Percentiles rank a stretch among this genome's conserved stretches.
Evolutionary conservation across 306 rosid genomes (phyloP).

Genomic region (Hippophae gyantsensis): DNA sequence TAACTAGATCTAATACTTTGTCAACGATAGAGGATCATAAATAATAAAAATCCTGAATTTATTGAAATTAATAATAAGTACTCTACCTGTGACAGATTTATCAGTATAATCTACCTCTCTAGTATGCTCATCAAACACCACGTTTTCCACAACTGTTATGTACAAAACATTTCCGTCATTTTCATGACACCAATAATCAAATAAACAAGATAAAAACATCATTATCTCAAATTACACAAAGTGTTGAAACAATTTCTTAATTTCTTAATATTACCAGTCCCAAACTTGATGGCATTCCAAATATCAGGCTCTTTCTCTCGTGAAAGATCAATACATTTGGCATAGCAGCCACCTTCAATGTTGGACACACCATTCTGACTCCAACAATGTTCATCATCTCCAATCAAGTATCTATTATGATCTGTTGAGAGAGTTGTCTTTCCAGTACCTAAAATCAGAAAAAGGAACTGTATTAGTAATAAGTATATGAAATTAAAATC

Average conservation of each 20-base stretch:
- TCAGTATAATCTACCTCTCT: slow-evolving; percentile 73
- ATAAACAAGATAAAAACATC: neutral
- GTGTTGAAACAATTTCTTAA: neutral
- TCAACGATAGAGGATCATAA: neutral
- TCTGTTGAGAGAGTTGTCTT: slow-evolving; percentile 49
- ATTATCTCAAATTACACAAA: neutral
- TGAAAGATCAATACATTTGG: slow-evolving; percentile 42
- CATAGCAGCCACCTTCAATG: slow-evolving; percentile 55
- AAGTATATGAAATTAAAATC: neutral
- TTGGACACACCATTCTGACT: slow-evolving; percentile 40
- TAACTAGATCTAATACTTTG: no score
- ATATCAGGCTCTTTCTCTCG: slow-evolving; percentile 49
- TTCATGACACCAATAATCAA: neutral
- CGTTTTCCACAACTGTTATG: slow-evolving; percentile 66
- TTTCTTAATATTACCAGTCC: slow-evolving; percentile 32
- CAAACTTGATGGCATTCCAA: slow-evolving; percentile 53
- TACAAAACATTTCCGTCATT: neutral
- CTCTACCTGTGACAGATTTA: slow-evolving; percentile 75
- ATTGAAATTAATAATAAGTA: neutral
- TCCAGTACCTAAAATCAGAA: slow-evolving; percentile 22
- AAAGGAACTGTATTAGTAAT: neutral
- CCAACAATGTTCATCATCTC: slow-evolving; percentile 56
- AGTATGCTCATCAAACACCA: slow-evolving; percentile 77
- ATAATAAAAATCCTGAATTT: neutral
- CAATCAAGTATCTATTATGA: slow-evolving; percentile 43